Percentiles rank a stretch among this genome's conserved stretches.
These are phyloP conservation scores for Cupressus sempervirens DNA, from an alignment of 75 land plant genomes.

Conservation along the genomic window DNA sequence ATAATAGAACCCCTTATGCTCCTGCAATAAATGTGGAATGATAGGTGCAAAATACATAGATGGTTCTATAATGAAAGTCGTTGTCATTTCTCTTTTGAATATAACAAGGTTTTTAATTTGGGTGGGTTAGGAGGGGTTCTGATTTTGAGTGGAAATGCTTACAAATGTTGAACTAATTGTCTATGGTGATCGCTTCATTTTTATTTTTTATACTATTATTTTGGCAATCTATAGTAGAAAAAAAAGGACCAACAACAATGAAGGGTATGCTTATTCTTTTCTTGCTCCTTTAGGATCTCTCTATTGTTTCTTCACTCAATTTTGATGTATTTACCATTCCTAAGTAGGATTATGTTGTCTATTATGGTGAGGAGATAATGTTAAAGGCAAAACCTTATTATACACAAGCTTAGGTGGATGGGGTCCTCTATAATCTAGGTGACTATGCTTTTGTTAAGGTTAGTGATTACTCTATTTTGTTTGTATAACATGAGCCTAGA, in stretches of 20 bases:
- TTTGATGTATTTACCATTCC: too few relatives aligned
- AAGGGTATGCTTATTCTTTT: background rate
- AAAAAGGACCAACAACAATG: background rate
- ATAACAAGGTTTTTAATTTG: background rate
- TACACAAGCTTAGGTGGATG: slow-evolving; percentile 54
- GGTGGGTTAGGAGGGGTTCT: background rate
- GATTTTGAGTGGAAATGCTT: background rate
- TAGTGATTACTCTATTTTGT: background rate
- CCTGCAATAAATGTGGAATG: too few relatives aligned
- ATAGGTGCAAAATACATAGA: too few relatives aligned
- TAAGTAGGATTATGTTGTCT: background rate
- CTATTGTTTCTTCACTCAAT: background rate
- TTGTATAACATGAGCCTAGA: background rate
- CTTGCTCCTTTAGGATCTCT: too few relatives aligned
- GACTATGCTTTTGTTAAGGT: slow-evolving; percentile 70
- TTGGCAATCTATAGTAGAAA: background rate
- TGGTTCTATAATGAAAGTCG: too few relatives aligned
- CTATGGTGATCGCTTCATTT: background rate
- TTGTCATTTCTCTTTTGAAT: background rate
- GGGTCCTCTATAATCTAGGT: slow-evolving; percentile 39
- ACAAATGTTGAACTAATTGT: background rate
- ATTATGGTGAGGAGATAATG: slow-evolving; percentile 24
- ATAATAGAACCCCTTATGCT: too few relatives aligned
- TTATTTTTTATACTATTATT: background rate
- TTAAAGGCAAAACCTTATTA: slow-evolving; percentile 54